phyloP scores from a whole-genome alignment of 2,329 filamentous ascomycete genomes.

The Neodidymelliopsis sp. region DNA sequence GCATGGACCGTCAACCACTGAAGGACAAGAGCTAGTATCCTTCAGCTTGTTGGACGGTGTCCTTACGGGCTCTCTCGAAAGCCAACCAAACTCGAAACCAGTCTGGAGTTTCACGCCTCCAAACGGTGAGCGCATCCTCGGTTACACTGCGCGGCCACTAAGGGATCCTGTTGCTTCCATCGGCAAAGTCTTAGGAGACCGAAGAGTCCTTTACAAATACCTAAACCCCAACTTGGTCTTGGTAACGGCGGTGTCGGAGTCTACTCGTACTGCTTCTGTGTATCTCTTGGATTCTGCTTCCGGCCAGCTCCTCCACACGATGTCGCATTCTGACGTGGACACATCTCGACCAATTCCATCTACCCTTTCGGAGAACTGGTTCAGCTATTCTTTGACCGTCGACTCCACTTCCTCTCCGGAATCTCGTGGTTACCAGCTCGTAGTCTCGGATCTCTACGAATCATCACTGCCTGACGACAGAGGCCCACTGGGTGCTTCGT shows the following conservation, averaged over 20 bases:
- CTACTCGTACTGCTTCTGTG: conserved; percentile 67
- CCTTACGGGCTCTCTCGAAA: conserved; percentile 42
- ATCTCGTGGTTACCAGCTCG: conserved; percentile 84
- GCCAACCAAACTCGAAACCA: conserved; percentile 31
- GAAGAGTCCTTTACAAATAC: conserved; percentile 97
- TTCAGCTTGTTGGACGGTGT: conserved; percentile 44
- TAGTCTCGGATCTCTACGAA: conserved; percentile 89
- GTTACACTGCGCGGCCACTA: conserved; percentile 70
- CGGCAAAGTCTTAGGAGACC: conserved; percentile 88
- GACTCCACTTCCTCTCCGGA: conserved; percentile 59
- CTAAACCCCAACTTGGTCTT: conserved; percentile 86
- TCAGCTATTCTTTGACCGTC: conserved; percentile 77
- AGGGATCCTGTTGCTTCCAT: conserved; percentile 94
- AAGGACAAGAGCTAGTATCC: conserved; percentile 38
- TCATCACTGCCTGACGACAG: conserved; percentile 84
- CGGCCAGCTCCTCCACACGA: conserved; percentile 77
- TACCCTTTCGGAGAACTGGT: conserved; percentile 92
- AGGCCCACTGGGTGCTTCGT: conserved; percentile 73
- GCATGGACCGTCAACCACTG: conserved; percentile 17
- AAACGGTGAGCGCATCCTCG: conserved; percentile 70
- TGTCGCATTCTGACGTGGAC: conserved; percentile 77
- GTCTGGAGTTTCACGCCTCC: conserved; percentile 78
- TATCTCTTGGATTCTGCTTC: conserved; percentile 88
- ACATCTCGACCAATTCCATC: conserved; percentile 75
- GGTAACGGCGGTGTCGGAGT: conserved; percentile 71